These are phyloP conservation scores for Articulospora tetracladia DNA, from an alignment of 495 filamentous ascomycete genomes.

Conservation along the genomic window DNA sequence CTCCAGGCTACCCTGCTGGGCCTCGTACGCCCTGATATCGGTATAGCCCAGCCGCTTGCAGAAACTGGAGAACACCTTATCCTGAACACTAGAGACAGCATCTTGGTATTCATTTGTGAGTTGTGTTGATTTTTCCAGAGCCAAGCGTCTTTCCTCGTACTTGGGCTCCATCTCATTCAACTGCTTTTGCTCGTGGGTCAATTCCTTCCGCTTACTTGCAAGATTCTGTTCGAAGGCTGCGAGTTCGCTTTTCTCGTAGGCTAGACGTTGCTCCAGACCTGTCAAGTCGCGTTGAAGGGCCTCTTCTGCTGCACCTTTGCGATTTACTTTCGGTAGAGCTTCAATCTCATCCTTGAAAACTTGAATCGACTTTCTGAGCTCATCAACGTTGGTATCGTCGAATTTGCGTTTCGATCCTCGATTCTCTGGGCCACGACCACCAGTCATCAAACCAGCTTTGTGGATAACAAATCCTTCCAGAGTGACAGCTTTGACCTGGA, in stretches of 20 bases:
- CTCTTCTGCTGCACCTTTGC: constrained; percentile 73
- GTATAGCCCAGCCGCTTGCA: constrained; percentile 83
- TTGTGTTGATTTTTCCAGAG: constrained; percentile 60
- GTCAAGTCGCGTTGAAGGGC: constrained; percentile 72
- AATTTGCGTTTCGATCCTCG: constrained; percentile 76
- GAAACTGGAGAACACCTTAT: constrained; percentile 83
- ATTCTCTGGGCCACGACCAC: constrained; percentile 72
- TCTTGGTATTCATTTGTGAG: constrained; percentile 65
- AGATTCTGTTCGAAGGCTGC: constrained; percentile 82
- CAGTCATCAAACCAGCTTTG: constrained; percentile 96
- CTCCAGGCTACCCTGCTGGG: constrained; percentile 85
- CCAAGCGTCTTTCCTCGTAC: constrained; percentile 64
- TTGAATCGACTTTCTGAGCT: constrained; percentile 61
- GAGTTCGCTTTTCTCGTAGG: constrained; percentile 69
- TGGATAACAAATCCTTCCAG: constrained; percentile 91
- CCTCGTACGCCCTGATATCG: constrained; percentile 89
- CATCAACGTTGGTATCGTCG: constrained; percentile 84
- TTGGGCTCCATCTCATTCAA: constrained; percentile 74
- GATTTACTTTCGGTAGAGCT: constrained; percentile 70
- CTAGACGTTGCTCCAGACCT: constrained; percentile 75
- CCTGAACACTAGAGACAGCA: constrained; percentile 81
- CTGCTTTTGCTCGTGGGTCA: constrained; percentile 65
- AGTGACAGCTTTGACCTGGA: constrained; percentile 92
- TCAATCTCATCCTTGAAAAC: constrained; percentile 69
- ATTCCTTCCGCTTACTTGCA: constrained; percentile 78